Evolutionary conservation across 176 grass and related monocot genomes (phyloP).

Genomic region (Carex myosuroides): DNA sequence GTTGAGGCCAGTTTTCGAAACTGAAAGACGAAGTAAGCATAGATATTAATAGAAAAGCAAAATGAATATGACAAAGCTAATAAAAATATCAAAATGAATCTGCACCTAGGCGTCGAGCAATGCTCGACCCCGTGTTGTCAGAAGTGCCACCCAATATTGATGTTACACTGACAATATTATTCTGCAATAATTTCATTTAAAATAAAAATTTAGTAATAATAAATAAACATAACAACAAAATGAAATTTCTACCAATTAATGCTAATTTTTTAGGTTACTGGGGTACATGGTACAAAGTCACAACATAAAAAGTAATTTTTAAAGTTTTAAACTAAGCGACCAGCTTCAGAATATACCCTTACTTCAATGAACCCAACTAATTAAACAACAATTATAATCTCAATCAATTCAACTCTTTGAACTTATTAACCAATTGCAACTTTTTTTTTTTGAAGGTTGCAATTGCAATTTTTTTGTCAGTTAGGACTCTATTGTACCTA

Average conservation of each 20-base stretch:
- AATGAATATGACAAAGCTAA: neutral
- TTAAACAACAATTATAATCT: neutral
- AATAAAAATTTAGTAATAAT: neutral
- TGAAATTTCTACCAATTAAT: neutral
- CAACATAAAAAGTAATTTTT: neutral
- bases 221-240: neutral
- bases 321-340: no score
- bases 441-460: neutral
- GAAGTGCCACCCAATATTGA: slow-evolving; percentile 78
- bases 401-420: neutral
- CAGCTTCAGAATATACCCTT: neutral
- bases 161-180: slow-evolving; percentile 52
- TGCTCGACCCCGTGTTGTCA: slow-evolving; percentile 77
- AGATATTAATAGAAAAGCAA: neutral
- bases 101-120: slow-evolving; percentile 70
- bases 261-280: neutral
- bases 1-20: slow-evolving; percentile 67
- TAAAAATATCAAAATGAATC: neutral
- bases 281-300: neutral
- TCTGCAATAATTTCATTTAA: slow-evolving; percentile 33
- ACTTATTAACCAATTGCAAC: neutral
- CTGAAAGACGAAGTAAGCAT: slow-evolving; percentile 35
- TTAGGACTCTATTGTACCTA: neutral
- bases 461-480: neutral
- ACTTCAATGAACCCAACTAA: neutral